Evolutionary conservation across 148 eudicot species (phyloP).

Genomic region (Camellia granthamiana): DNA sequence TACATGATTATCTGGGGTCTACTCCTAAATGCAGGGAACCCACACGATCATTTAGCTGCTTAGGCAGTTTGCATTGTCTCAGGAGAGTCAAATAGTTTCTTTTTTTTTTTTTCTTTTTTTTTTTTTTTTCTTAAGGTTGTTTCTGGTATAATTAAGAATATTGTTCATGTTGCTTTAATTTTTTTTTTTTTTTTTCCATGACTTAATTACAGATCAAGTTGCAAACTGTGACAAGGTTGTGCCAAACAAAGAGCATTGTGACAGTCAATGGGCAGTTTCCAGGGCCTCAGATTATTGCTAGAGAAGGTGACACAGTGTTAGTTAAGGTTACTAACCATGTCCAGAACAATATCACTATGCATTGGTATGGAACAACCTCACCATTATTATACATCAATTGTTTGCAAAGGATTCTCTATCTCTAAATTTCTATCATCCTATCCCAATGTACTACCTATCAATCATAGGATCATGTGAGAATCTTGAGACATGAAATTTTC

Average conservation of each 20-base stretch:
- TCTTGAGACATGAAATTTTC: too few relatives aligned
- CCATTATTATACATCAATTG: background rate
- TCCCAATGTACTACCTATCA: too few relatives aligned
- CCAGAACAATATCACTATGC: constrained; percentile 39
- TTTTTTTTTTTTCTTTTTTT: background rate
- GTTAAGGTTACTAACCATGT: constrained; percentile 42
- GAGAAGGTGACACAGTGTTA: constrained; percentile 44
- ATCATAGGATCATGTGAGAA: too few relatives aligned
- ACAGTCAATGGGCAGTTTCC: constrained; percentile 54
- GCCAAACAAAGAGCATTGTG: constrained; percentile 49
- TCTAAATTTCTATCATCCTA: too few relatives aligned
- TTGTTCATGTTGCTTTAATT: background rate
- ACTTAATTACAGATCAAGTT: constrained; percentile 26
- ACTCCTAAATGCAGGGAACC: too few relatives aligned
- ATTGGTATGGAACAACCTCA: constrained; percentile 40
- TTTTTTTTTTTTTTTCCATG: background rate
- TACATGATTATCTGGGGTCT: too few relatives aligned
- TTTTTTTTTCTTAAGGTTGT: background rate
- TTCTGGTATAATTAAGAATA: background rate
- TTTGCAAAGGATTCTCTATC: too few relatives aligned
- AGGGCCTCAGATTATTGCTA: constrained; percentile 41
- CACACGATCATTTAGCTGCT: too few relatives aligned
- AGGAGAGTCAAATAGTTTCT: background rate
- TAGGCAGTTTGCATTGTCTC: too few relatives aligned
- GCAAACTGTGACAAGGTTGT: constrained; percentile 44